Evolutionary conservation across 371 early-diverging fungal genomes (phyloP).

Genomic region (Astathelohania contejeani): DNA sequence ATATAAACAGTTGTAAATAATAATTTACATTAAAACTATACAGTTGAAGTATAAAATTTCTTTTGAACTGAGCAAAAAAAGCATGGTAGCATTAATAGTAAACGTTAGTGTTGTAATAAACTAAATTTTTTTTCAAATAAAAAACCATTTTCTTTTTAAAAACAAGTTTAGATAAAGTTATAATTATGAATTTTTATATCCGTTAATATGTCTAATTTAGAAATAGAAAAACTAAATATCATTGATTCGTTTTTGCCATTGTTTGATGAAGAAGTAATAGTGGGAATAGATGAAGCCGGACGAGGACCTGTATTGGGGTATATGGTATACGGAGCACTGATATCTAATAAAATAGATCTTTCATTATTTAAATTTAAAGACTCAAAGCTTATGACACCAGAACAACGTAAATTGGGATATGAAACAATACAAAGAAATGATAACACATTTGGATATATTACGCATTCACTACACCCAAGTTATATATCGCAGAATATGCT

Average conservation of each 20-base stretch:
- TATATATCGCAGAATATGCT: constrained; percentile 43
- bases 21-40: too few species aligned
- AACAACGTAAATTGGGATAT: constrained; percentile 55
- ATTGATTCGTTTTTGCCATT: constrained; percentile 5
- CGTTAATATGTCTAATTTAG: too few species aligned
- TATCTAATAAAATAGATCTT: constrained; percentile 5
- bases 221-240: too few species aligned
- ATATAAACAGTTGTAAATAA: too few species aligned
- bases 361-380: constrained; percentile 31
- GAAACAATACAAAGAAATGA: constrained; percentile 57
- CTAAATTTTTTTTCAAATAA: too few species aligned
- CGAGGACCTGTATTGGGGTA: constrained; percentile 81
- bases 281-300: constrained; percentile 97
- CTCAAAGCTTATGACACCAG: constrained; percentile 54
- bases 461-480: constrained; percentile 32
- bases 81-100: too few species aligned
- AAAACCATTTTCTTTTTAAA: too few species aligned
- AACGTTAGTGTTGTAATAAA: too few species aligned
- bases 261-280: constrained; percentile 16
- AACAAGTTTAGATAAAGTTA: too few species aligned
- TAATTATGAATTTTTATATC: too few species aligned
- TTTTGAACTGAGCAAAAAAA: too few species aligned
- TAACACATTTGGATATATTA: constrained; percentile 59
- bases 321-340: constrained; percentile 45
- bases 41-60: too few species aligned